Evolutionary conservation across 2,329 filamentous ascomycete species (phyloP).

Genomic region (Ophiostoma sp.): DNA sequence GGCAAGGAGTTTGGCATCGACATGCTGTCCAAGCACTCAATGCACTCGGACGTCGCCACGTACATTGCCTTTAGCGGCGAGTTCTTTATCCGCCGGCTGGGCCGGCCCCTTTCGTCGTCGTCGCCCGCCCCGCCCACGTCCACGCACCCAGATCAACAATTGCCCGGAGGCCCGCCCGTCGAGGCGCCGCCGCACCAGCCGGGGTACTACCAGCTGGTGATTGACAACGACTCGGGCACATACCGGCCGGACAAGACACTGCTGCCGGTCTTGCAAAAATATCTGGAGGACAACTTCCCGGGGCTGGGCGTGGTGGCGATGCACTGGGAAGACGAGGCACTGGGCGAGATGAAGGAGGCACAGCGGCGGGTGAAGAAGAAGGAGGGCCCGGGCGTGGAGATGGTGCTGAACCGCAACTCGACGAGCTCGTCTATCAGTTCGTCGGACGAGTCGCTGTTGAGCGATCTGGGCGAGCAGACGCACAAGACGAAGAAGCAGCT

Average conservation of each 20-base stretch:
- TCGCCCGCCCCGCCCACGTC: constrained; percentile 41
- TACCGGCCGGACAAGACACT: constrained; percentile 79
- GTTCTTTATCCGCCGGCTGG: constrained; percentile 75
- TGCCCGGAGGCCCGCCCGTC: constrained; percentile 44
- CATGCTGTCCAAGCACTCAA: constrained; percentile 88
- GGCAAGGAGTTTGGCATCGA: constrained; percentile 95
- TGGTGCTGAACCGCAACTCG: constrained; percentile 54
- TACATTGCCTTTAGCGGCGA: constrained; percentile 92
- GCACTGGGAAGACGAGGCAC: constrained; percentile 72
- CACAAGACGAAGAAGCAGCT: constrained; percentile 48
- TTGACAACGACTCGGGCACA: constrained; percentile 93
- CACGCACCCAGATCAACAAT: constrained; percentile 48
- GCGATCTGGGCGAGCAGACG: constrained; percentile 16
- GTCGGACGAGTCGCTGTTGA: constrained; percentile 48
- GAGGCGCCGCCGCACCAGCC: constrained; percentile 43
- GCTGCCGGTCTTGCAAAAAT: constrained; percentile 65
- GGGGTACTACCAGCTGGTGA: constrained; percentile 74
- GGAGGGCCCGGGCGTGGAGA: constrained; percentile 44
- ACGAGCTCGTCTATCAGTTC: constrained; percentile 48
- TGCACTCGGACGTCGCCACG: constrained; percentile 88
- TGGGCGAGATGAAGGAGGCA: constrained; percentile 67
- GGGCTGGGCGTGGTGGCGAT: constrained; percentile 69
- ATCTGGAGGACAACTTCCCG: constrained; percentile 67
- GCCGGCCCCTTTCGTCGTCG: constrained; percentile 43
- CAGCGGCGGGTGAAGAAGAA: constrained; percentile 71